These are phyloP conservation scores for Jamesozyma piceae DNA, from an alignment of 805 yeast genomes.

Conservation along the genomic window DNA sequence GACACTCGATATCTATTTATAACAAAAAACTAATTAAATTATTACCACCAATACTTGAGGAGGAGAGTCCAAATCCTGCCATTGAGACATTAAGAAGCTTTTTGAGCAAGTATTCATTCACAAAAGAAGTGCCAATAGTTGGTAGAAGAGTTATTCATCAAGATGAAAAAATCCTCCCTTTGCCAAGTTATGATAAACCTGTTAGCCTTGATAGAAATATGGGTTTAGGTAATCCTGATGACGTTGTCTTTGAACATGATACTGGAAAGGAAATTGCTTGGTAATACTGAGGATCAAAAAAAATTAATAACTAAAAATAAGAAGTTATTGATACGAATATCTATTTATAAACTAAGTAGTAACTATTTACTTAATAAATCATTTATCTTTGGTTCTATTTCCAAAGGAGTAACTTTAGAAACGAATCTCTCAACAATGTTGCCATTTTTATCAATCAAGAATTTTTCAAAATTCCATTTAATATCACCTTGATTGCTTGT, in stretches of 20 bases:
- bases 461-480: slow-evolving; percentile 77
- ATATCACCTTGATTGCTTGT: slow-evolving; percentile 56
- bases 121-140: slow-evolving; percentile 12
- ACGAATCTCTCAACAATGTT: slow-evolving; percentile 51
- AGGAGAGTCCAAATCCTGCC: slow-evolving; percentile 17
- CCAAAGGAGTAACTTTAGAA: slow-evolving; percentile 58
- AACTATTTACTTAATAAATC: slow-evolving; percentile 30
- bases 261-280: neutral
- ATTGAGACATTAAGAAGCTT: slow-evolving; percentile 19
- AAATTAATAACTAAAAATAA: neutral
- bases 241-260: neutral
- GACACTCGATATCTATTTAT: slow-evolving; percentile 4
- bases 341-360: too few species aligned
- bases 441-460: slow-evolving; percentile 47
- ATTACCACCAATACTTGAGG: slow-evolving; percentile 17
- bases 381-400: slow-evolving; percentile 51
- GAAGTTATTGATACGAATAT: neutral
- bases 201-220: slow-evolving; percentile 1
- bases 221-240: neutral
- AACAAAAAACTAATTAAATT: slow-evolving; percentile 16
- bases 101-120: slow-evolving; percentile 20
- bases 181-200: slow-evolving; percentile 7
- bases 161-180: slow-evolving; percentile 19
- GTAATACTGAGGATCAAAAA: neutral
- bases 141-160: slow-evolving; percentile 21